Conservation (phyloP, 257 asterid genomes). For the Capsicum rhomboideum region DNA sequence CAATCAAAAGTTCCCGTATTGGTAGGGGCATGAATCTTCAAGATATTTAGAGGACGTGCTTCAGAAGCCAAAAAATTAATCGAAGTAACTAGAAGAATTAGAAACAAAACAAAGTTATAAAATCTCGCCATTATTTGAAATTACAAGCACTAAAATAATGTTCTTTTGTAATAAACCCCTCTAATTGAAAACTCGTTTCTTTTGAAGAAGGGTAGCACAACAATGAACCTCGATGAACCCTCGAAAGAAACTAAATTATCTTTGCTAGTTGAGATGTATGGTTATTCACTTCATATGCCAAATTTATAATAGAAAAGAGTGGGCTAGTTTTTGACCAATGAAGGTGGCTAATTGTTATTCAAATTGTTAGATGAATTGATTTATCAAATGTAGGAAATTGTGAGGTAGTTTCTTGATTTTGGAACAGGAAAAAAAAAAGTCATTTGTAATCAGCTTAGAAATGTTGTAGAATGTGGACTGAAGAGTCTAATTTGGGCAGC, state of each 20-base stretch:
- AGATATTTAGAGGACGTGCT: constrained; percentile 24
- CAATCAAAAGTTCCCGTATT: neutral
- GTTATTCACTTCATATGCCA: neutral
- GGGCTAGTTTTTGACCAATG: neutral
- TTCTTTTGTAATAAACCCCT: neutral
- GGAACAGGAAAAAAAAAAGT: constrained; percentile 6
- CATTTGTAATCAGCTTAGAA: neutral
- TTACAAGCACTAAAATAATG: neutral
- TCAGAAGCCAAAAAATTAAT: neutral
- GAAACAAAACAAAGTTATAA: neutral
- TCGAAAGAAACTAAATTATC: neutral
- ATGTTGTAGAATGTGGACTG: constrained; percentile 6
- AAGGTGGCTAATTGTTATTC: constrained; percentile 11
- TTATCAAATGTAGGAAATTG: constrained; percentile 19
- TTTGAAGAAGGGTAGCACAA: neutral
- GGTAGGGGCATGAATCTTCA: neutral
- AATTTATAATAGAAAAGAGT: neutral
- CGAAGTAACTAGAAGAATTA: constrained; percentile 6
- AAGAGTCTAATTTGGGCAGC: constrained; percentile 25
- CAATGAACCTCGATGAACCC: neutral
- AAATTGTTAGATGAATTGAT: too few species aligned
- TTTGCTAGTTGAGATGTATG: neutral
- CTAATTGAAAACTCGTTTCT: neutral
- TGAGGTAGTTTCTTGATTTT: constrained; percentile 20
- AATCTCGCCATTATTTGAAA: neutral